Base-by-base conservation (phyloP, 2,329 filamentous ascomycete genomes). In the Pleomassaria siparia region DNA sequence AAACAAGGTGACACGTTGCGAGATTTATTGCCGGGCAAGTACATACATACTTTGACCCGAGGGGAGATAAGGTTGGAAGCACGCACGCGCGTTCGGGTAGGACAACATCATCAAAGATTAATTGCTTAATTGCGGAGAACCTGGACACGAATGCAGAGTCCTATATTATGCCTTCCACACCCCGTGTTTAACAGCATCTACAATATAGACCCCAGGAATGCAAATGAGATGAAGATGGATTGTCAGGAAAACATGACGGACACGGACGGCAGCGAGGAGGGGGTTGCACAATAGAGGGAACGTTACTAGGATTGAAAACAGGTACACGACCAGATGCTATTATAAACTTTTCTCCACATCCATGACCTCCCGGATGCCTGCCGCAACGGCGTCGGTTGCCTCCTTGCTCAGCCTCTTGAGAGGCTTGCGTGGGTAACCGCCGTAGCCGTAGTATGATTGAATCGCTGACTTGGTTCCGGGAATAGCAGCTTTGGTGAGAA, bases 381-480 rank as follows among this genome's bases (percentile, higher is more conserved):
- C 67, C n/a, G 65, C 66, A 18, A 75, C 63, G 2, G 66, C 61
- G 46, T 68, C 69, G 15, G 80, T 75, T 62, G 76, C 76, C 30
- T 80, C 82, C 61, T 83, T 71, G 32, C 81, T 78, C 42, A 89
- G 71, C 50, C 83, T 78, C 77, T 85, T 85, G 56, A 91, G 78
- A 43, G 89, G 89, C 60, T 80, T 78, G 50, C 90, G 81, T 4
- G 89, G 88, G 67, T 84, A 83, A 3, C 87, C 88, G 22, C 89
- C 89, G 67, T 95, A 95, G 40, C 89, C 89, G 65, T 83, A 90
- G 70, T 90, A 90, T 56, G 77, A 83, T 75, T 94, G 84, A 59
- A 95, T 85, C 10, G 87, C 88, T 56, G 82, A 83, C 79, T 95
- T 95, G 18, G 90, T 94, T n/a, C 88, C 89, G 1, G 89, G 86